These are phyloP conservation scores for Phaeotremella fagi DNA, from an alignment of 768 basidiomycete species.

Conservation along the genomic window DNA sequence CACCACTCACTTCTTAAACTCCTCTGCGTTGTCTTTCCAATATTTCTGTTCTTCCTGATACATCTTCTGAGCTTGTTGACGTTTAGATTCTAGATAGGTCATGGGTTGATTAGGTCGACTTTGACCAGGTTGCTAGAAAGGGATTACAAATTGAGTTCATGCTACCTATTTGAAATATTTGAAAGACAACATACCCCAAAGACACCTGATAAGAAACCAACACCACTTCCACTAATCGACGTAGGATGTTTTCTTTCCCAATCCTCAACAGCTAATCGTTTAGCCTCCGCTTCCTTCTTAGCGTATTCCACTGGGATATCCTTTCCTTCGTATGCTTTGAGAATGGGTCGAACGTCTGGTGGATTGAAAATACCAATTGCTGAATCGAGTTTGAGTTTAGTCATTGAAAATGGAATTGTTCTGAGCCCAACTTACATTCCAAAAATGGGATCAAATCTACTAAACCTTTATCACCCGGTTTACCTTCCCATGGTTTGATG, in stretches of 20 bases:
- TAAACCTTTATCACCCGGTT: slow-evolving; percentile 66
- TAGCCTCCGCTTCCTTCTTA: slow-evolving; percentile 77
- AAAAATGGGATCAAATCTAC: slow-evolving; percentile 95
- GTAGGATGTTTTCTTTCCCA: slow-evolving; percentile 59
- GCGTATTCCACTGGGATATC: slow-evolving; percentile 85
- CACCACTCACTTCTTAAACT: slow-evolving; percentile 43
- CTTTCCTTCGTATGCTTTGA: slow-evolving; percentile 79
- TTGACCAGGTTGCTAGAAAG: slow-evolving; percentile 30
- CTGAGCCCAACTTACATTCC: slow-evolving; percentile 76
- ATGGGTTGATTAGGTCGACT: slow-evolving; percentile 42
- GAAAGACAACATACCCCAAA: slow-evolving; percentile 35
- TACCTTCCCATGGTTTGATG: slow-evolving; percentile 80
- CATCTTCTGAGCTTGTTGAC: slow-evolving; percentile 43
- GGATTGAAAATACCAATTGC: slow-evolving; percentile 90
- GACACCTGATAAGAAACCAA: slow-evolving; percentile 33
- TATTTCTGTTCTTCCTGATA: slow-evolving; percentile 48
- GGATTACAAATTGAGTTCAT: not conserved
- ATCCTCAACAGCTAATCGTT: slow-evolving; percentile 69
- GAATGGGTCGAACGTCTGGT: slow-evolving; percentile 77
- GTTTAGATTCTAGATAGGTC: slow-evolving; percentile 48
- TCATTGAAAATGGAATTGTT: not conserved
- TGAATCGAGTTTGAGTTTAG: slow-evolving; percentile 47
- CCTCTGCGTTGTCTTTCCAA: slow-evolving; percentile 46
- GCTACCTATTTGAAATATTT: not conserved
- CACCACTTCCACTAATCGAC: slow-evolving; percentile 18